phyloP scores from a whole-genome alignment of 2,329 filamentous ascomycete species.

The Xylariaceae sp. region DNA sequence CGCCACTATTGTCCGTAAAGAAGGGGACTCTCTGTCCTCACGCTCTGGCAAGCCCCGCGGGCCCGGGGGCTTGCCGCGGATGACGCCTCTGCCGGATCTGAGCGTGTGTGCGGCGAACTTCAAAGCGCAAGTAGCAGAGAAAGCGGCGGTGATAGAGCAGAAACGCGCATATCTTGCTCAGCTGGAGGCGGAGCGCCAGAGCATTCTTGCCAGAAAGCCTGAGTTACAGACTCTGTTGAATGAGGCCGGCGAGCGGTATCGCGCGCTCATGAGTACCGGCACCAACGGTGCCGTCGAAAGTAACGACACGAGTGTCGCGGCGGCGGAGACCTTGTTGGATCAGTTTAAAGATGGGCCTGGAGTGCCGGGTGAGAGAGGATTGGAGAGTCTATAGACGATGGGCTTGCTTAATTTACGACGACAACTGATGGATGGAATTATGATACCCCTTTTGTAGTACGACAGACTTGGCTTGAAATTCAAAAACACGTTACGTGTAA shows the following conservation, averaged over 20 bases:
- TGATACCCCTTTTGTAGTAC: conserved; percentile 12
- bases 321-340: conserved; percentile 28
- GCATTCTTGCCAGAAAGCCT: conserved; percentile 62
- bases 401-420: conserved; percentile 30
- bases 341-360: conserved; percentile 22
- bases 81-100: conserved; percentile 72
- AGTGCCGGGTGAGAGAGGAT: conserved; percentile 35
- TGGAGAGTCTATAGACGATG: conserved; percentile 44
- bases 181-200: conserved; percentile 54
- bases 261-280: conserved; percentile 31
- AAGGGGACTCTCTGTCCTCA: too few relatives aligned
- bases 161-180: conserved; percentile 54
- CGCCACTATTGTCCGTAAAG: conserved; percentile 42
- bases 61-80: conserved; percentile 50
- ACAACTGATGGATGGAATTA: conserved; percentile 31
- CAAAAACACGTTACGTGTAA: conserved; percentile 7
- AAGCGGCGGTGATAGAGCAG: conserved; percentile 51
- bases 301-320: conserved; percentile 17
- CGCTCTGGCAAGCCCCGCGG: too few relatives aligned
- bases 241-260: conserved; percentile 70
- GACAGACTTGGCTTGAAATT: neutral
- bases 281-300: neutral
- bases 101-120: conserved; percentile 62
- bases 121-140: conserved; percentile 52
- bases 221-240: conserved; percentile 78